A percentile compares a stretch with the other conserved stretches of the same genome.
phyloP scores from a whole-genome alignment of 2,329 filamentous ascomycete species.

The Pseudohalonectria lignicola region DNA sequence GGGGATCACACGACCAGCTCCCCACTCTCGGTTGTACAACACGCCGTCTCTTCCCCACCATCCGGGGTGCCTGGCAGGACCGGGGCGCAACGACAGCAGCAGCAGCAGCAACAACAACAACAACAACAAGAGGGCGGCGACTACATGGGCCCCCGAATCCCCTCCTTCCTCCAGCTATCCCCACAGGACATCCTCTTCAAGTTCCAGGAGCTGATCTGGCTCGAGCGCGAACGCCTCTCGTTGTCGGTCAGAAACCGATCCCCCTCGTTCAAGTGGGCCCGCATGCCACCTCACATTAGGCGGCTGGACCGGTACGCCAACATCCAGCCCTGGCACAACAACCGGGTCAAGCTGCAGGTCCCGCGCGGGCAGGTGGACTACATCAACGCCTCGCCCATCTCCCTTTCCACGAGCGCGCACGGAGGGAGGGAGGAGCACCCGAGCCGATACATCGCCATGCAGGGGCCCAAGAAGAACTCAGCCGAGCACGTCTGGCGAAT shows the following conservation, averaged over 20 bases:
- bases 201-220: conserved; percentile 42
- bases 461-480: conserved; percentile 72
- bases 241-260: conserved; percentile 26
- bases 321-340: conserved; percentile 81
- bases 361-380: conserved; percentile 64
- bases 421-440: conserved; percentile 16
- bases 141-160: too few relatives aligned
- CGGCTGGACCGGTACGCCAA: conserved; percentile 77
- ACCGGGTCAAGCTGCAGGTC: conserved; percentile 71
- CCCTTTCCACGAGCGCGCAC: conserved; percentile 28
- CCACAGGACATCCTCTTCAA: conserved; percentile 34
- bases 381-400: conserved; percentile 70
- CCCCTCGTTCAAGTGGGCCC: conserved; percentile 28
- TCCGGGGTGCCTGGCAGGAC: not conserved
- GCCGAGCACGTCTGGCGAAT: conserved; percentile 89
- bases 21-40: conserved; percentile 3
- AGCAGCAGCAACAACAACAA: too few relatives aligned
- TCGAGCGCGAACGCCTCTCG: conserved; percentile 35
- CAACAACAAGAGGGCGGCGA: too few relatives aligned
- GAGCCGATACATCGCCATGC: conserved; percentile 77
- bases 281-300: conserved; percentile 39
- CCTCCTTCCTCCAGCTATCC: conserved; percentile 2
- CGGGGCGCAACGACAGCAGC: too few relatives aligned
- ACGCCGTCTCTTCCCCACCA: conserved; percentile 9
- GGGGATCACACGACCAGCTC: conserved; percentile 3